A percentile compares a stretch with the other conserved stretches of the same genome.
Evolutionary conservation across 176 grass and related monocot species (phyloP).

Genomic region (Triticum turgidum): DNA sequence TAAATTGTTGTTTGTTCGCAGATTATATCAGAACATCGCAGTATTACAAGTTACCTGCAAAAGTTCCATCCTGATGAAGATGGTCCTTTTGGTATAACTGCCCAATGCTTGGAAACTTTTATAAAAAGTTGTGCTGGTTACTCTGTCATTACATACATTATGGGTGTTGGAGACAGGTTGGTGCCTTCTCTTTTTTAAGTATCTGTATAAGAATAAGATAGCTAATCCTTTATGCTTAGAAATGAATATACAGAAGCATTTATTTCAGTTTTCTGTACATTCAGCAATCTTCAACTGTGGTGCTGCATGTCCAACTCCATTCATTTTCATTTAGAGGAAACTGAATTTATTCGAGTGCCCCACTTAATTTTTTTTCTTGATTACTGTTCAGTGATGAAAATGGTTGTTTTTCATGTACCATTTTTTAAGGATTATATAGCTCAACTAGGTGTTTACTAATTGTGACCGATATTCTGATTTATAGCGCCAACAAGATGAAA

Average conservation of each 20-base stretch:
- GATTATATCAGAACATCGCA: slow-evolving; percentile 97
- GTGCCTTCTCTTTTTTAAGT: slow-evolving; percentile 12
- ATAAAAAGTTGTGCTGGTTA: slow-evolving; percentile 98
- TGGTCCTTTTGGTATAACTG: slow-evolving; percentile 94
- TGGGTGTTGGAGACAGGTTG: slow-evolving; percentile 97
- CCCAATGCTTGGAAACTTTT: slow-evolving; percentile 96
- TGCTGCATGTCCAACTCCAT: not conserved
- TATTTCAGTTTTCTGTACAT: slow-evolving; percentile 5
- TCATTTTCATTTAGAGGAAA: not conserved
- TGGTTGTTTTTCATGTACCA: not conserved
- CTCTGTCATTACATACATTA: slow-evolving; percentile 98
- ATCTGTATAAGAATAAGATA: slow-evolving; percentile 9
- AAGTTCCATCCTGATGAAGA: slow-evolving; percentile 95
- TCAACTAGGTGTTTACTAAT: not conserved
- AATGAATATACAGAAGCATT: not conserved
- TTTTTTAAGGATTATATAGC: slow-evolving; percentile 19
- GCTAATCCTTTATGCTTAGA: not conserved
- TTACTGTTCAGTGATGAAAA: not conserved
- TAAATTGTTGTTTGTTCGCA: slow-evolving; percentile 39
- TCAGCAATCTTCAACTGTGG: not conserved
- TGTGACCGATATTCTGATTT: not conserved
- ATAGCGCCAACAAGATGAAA: not conserved
- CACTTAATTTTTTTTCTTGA: not conserved
- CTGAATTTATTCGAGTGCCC: not conserved
- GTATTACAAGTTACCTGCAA: slow-evolving; percentile 92